Evolutionary conservation across 1,284 basidiomycete genomes (phyloP).

Genomic region (Caloboletus firmus): DNA sequence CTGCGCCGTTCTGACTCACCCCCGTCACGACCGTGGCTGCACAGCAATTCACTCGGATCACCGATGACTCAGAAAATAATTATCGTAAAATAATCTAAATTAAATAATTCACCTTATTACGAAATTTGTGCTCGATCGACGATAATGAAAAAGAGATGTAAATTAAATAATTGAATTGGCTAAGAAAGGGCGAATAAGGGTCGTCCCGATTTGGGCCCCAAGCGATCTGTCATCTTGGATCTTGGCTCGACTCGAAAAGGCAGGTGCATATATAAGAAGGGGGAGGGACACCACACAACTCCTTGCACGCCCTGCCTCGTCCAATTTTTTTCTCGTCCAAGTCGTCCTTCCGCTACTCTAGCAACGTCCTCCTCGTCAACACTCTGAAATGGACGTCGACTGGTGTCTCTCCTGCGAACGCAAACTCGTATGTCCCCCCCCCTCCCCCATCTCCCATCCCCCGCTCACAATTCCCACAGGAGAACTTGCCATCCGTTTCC

Average conservation of each 20-base stretch:
- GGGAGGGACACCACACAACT: slow-evolving; percentile 1
- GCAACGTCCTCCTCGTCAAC: background rate
- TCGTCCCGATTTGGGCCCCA: slow-evolving; percentile 18
- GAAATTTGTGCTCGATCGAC: slow-evolving; percentile 30
- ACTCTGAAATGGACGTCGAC: slow-evolving; percentile 53
- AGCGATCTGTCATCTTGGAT: slow-evolving; percentile 19
- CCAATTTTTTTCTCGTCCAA: slow-evolving; percentile 15
- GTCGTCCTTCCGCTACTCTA: background rate
- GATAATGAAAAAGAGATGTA: slow-evolving; percentile 30
- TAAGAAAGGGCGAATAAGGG: slow-evolving; percentile 20
- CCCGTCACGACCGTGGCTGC: slow-evolving; percentile 13
- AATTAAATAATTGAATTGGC: slow-evolving; percentile 38
- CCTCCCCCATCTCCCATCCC: background rate
- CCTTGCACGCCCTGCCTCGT: slow-evolving; percentile 19
- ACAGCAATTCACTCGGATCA: slow-evolving; percentile 8
- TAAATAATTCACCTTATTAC: slow-evolving; percentile 16
- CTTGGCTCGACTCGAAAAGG: slow-evolving; percentile 22
- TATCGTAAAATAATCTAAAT: background rate
- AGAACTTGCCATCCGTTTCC: slow-evolving; percentile 31
- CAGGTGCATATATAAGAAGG: slow-evolving; percentile 33
- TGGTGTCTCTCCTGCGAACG: slow-evolving; percentile 66
- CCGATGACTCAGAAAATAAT: slow-evolving; percentile 6
- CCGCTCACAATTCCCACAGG: slow-evolving; percentile 36
- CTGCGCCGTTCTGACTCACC: slow-evolving; percentile 28
- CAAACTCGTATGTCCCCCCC: slow-evolving; percentile 46